Base-by-base conservation (phyloP, 1,284 basidiomycete species). In the Fistulina hepatica region DNA sequence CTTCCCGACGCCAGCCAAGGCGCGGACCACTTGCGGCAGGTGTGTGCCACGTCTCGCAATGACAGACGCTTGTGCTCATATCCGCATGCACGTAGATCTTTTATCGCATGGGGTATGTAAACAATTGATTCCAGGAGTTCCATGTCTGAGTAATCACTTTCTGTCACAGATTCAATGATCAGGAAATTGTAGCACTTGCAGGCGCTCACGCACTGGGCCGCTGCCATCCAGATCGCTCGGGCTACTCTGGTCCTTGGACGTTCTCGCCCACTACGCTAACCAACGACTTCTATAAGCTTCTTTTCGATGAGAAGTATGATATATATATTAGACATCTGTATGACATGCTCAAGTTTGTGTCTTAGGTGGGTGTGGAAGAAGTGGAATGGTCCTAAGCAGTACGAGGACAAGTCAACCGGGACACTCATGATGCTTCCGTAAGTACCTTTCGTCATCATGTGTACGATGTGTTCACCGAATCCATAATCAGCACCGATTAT, bases 141-240 rank as follows among this genome's bases (percentile, higher is more conserved):
- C 40, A 33, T 37, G 5, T 31, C 26, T 4, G 32, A 7, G 37
- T 35, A 43, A 35, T 42, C 21, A 42, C 34, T 3, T 21, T 33
- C n/a, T 34, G 4, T 26, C 36, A 12, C 30, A 67, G 65, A 40
- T 93, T 97, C 72, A 89, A 94, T 60, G 94, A 97, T 65, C 89
- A 92, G 60, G 91, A 93, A 63, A 93, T 93, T 40, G 93, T 97
- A 41, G 92, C 93, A 37, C 81, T 98, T 48, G 76, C 77, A 22
- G 94, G 94, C 50, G 93, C 89, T 31, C 94, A 98, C 58, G 91
- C 91, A 44, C 76, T 97, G 34, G 93, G 93, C 30, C 84, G 94
- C 56, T 94, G 91, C 72, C 94, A 97, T 69, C 48, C 63, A 43
- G 73, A 80, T 60, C 69, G 83, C 47, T 90, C 85, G 42, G 88